phyloP scores from a whole-genome alignment of 495 filamentous ascomycete species.

The Neurospora discreta region DNA sequence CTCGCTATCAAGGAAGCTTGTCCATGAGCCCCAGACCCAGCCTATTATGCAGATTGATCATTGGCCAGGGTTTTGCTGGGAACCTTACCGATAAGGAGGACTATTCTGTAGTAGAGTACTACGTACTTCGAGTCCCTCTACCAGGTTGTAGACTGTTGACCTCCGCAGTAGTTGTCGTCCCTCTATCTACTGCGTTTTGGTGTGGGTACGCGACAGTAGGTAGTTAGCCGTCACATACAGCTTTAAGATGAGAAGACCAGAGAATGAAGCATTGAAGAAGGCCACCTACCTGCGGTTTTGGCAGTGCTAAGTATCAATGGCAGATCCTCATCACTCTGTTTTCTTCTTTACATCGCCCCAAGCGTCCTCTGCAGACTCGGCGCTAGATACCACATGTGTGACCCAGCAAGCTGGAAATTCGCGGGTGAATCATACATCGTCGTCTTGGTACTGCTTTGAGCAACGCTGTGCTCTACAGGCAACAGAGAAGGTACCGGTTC shows the following conservation, averaged over 20 bases:
- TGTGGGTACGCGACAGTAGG: neutral
- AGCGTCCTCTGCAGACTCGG: neutral
- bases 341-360: neutral
- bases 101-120: neutral
- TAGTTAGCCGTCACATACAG: neutral
- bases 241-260: neutral
- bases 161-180: neutral
- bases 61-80: neutral
- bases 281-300: neutral
- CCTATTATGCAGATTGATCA: neutral
- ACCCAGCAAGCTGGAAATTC: neutral
- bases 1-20: neutral
- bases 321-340: neutral
- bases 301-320: neutral
- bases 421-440: neutral
- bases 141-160: neutral
- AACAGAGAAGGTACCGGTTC: neutral
- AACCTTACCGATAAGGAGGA: neutral
- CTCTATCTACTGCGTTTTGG: neutral
- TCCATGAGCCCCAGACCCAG: neutral
- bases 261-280: neutral
- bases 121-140: neutral
- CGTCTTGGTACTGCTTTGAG: neutral
- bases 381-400: neutral
- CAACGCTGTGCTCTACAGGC: neutral